A percentile compares a stretch with the other conserved stretches of the same genome.
phyloP scores from a whole-genome alignment of 208 protist genomes.

The Crithidia acanthocephali region DNA sequence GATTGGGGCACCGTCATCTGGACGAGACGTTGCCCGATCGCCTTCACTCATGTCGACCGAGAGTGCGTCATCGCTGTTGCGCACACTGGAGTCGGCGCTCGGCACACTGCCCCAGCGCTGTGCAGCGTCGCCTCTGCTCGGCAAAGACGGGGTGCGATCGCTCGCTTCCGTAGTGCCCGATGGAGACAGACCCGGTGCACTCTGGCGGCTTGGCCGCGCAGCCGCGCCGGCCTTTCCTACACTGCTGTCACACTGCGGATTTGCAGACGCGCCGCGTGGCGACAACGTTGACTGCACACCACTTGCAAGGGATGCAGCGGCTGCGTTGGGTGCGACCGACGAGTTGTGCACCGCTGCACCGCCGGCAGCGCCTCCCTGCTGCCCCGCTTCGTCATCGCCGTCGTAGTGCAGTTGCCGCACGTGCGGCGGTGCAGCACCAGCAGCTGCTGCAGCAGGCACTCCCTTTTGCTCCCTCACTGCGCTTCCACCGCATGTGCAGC shows the following conservation, averaged over 20 bases:
- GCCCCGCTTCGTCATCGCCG: background rate
- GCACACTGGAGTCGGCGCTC: background rate
- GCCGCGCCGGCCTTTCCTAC: constrained; percentile 13
- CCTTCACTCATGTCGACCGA: constrained; percentile 11
- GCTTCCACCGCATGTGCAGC: too few relatives aligned
- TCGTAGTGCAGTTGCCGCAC: constrained; percentile 22
- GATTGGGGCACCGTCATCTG: background rate
- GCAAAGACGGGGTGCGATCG: constrained; percentile 10
- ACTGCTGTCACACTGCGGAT: background rate
- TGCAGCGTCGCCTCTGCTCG: background rate
- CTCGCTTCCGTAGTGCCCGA: constrained; percentile 21
- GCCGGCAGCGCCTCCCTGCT: background rate
- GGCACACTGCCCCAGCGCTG: background rate
- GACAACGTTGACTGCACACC: too few relatives aligned
- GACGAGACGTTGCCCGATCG: background rate
- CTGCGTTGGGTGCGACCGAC: too few relatives aligned
- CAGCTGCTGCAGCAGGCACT: background rate
- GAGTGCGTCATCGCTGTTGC: background rate
- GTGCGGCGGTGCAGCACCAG: background rate
- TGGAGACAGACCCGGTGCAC: constrained; percentile 5
- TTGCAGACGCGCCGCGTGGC: background rate
- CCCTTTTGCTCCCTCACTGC: too few relatives aligned
- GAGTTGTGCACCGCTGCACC: too few relatives aligned
- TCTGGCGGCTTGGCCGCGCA: background rate
- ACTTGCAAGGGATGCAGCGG: too few relatives aligned